Base-by-base conservation (phyloP, 768 basidiomycete genomes). In the Boletus rex-veris region DNA sequence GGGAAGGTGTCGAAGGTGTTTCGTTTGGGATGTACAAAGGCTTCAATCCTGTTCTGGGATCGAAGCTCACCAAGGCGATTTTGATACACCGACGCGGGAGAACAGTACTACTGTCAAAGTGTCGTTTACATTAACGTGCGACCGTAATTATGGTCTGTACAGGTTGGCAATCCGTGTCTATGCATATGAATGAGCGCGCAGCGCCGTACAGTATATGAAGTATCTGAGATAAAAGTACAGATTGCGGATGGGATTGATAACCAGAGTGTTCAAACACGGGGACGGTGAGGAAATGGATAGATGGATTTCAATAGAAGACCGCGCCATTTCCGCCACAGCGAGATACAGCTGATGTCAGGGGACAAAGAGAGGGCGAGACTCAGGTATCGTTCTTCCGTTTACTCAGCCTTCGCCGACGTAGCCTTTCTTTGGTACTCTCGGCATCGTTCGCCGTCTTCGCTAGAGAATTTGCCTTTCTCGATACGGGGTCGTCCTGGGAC, bases 401-500 rank as follows among this genome's bases (percentile, higher is more conserved):
- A 60, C 69, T 70, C 57, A 70, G 53, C 56, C 43, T 70, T 64
- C 69, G 70, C 50, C 68, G 64, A 55, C 59, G 68, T 40, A 49
- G 47, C 58, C 47, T 61, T 56, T 69, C 64, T 52, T 63, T 66
- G 39, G 45, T 55, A 48, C 54, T 55, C 46, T 60, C 57, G 33
- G 15, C 46, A 40, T 63, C 64, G 15, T 58, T 54, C 28, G 12
- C 58, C 59, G 33, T 41, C 50, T 58, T 58, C 30, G 53, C 33
- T 35, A 42, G 41, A 28, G 48, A 49, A 45, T 24, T 61, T 54
- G 35, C 50, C 30, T 39, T 53, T 49, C 39, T 35, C 16, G 57
- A 53, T 37, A 50, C 42, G 41, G 52, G 15, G 18, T 57, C 57
- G 16, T 45, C 44, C 45, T 58, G 64, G 33, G 43, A 44, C 35